Percentiles rank a stretch among this genome's conserved stretches.
Conservation (phyloP, 2,329 filamentous ascomycete genomes). For the Aspergillus neotritici region DNA sequence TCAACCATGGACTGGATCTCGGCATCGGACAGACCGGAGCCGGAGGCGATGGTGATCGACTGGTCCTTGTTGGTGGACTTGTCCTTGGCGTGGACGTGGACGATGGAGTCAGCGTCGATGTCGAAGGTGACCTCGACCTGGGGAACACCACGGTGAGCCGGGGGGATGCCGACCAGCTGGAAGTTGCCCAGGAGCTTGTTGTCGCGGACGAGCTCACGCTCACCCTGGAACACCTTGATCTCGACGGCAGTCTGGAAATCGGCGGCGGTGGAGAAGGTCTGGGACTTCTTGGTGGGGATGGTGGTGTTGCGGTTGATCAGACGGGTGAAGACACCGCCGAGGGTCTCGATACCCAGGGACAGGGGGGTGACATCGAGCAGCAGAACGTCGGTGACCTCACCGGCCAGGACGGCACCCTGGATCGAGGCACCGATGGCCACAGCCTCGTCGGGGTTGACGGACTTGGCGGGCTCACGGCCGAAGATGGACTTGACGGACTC, state of each 20-base stretch:
- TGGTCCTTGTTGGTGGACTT: constrained; percentile 99
- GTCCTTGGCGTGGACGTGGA: constrained; percentile 97
- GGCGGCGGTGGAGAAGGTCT: constrained; percentile 94
- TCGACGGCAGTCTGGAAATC: constrained; percentile 98
- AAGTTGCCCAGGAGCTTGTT: constrained; percentile 99
- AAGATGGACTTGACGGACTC: constrained; percentile 97
- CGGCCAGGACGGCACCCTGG: constrained; percentile 91
- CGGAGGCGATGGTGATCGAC: constrained; percentile 97
- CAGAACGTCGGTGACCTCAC: constrained; percentile 93
- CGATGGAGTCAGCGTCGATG: constrained; percentile 95
- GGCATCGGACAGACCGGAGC: constrained; percentile 87
- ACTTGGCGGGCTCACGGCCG: constrained; percentile 93
- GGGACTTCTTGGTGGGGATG: constrained; percentile 98
- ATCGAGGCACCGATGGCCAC: constrained; percentile 96
- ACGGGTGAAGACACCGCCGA: constrained; percentile 95
- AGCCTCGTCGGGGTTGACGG: constrained; percentile 97
- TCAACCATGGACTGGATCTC: constrained; percentile 98
- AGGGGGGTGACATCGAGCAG: constrained; percentile 93
- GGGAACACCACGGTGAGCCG: constrained; percentile 90
- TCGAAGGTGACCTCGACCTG: constrained; percentile 98
- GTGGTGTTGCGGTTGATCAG: constrained; percentile 99
- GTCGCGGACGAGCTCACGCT: constrained; percentile 97
- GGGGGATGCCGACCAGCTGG: constrained; percentile 95
- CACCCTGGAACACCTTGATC: constrained; percentile 99
- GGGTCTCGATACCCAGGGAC: constrained; percentile 96